phyloP scores from a whole-genome alignment of 345 rosid species.

The Salix dunnii region DNA sequence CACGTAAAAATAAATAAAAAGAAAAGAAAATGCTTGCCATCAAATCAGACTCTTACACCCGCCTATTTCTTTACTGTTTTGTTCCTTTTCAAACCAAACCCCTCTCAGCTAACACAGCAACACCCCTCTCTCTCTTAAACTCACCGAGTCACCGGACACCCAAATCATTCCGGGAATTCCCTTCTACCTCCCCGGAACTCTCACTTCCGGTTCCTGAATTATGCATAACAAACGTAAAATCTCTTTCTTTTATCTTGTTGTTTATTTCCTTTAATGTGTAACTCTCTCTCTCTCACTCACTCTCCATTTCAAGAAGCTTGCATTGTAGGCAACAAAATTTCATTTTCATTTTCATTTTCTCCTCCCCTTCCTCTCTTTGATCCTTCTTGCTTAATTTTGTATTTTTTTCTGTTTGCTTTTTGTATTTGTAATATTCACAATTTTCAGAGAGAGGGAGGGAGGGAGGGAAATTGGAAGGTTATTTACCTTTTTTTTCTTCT shows the following conservation, averaged over 20 bases:
- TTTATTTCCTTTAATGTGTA: neutral
- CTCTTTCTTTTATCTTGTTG: neutral
- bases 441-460: conserved; percentile 23
- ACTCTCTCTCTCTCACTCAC: neutral
- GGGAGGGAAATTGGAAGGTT: conserved; percentile 28
- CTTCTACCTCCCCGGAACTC: neutral
- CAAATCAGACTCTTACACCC: conserved; percentile 7
- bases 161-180: neutral
- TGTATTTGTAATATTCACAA: conserved; percentile 8
- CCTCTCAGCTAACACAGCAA: conserved; percentile 16
- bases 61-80: conserved; percentile 32
- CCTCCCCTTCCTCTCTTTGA: neutral
- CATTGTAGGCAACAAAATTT: neutral
- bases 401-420: conserved; percentile 5
- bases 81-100: conserved; percentile 28
- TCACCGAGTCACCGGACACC: neutral
- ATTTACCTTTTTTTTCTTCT: neutral
- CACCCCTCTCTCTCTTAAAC: conserved; percentile 5
- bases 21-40: neutral
- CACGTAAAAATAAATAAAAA: neutral
- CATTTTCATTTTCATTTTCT: neutral
- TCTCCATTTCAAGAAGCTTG: neutral
- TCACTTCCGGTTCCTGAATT: neutral
- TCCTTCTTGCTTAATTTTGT: conserved; percentile 12
- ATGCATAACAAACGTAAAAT: neutral